These are phyloP conservation scores for Gossypium sturtianum DNA, from an alignment of 345 rosid genomes.

Conservation along the genomic window DNA sequence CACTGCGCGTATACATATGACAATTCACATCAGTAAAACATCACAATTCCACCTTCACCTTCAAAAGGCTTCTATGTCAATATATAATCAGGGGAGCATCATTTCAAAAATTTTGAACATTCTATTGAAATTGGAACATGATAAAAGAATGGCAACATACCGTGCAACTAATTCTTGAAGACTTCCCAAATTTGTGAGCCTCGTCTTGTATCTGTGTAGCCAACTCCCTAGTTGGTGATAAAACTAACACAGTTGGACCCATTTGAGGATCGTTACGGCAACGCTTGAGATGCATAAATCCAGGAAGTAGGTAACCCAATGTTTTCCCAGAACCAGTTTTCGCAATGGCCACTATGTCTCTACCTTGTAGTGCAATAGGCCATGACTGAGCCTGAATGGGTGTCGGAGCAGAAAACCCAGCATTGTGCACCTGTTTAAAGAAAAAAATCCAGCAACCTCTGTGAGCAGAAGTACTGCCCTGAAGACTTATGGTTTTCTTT, in stretches of 20 bases:
- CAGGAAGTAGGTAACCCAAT: constrained; percentile 85
- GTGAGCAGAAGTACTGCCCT: constrained; percentile 48
- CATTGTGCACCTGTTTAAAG: constrained; percentile 71
- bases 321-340: constrained; percentile 99
- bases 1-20: constrained; percentile 42
- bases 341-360: constrained; percentile 94
- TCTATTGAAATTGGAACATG: neutral
- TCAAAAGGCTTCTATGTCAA: neutral
- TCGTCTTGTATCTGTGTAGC: constrained; percentile 95
- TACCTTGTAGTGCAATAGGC: constrained; percentile 88
- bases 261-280: constrained; percentile 52
- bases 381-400: constrained; percentile 99
- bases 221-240: constrained; percentile 97
- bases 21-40: constrained; percentile 10
- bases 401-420: constrained; percentile 93
- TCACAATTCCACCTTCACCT: neutral
- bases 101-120: neutral
- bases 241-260: constrained; percentile 90
- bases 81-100: neutral
- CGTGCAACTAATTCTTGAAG: constrained; percentile 81
- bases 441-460: constrained; percentile 47
- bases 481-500: constrained; percentile 40
- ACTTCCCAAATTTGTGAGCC: constrained; percentile 86
- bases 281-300: constrained; percentile 75
- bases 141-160: constrained; percentile 33